Evolutionary conservation across 805 yeast species (phyloP).

Genomic region (Yarrowia deformans): DNA sequence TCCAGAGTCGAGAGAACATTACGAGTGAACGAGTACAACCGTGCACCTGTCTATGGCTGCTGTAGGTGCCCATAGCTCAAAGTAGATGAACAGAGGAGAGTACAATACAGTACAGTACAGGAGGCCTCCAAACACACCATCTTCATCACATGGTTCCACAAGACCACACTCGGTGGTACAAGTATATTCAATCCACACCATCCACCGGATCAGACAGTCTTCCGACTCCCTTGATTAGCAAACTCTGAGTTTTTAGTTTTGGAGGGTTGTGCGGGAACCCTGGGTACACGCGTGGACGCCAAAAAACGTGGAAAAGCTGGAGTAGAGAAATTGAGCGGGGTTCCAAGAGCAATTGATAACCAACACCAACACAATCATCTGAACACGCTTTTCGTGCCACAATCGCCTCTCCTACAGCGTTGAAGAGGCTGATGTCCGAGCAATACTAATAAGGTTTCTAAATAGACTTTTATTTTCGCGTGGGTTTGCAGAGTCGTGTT

Average conservation of each 20-base stretch:
- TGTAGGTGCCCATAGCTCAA: background rate
- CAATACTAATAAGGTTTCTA: slow-evolving; percentile 2
- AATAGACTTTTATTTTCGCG: slow-evolving; percentile 20
- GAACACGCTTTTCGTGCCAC: background rate
- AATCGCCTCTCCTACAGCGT: background rate
- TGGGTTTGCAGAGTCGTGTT: slow-evolving; percentile 31
- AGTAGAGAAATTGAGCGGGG: background rate
- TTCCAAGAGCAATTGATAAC: background rate
- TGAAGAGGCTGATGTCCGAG: background rate
- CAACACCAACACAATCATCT: background rate
- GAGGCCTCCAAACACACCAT: too few species aligned
- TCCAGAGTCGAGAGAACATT: background rate
- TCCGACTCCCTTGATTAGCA: slow-evolving; percentile 27
- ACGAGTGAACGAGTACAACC: too few species aligned
- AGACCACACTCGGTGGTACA: too few species aligned
- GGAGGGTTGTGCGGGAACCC: slow-evolving; percentile 26
- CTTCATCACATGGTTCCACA: background rate
- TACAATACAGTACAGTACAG: too few species aligned
- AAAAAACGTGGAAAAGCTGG: background rate
- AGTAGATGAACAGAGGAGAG: background rate
- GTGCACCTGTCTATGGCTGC: too few species aligned
- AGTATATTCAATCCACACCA: background rate
- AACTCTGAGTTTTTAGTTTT: slow-evolving; percentile 25
- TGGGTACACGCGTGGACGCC: slow-evolving; percentile 18
- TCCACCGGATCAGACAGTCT: background rate